phyloP scores from a whole-genome alignment of 768 basidiomycete species.

The Agaricus subrufescens region DNA sequence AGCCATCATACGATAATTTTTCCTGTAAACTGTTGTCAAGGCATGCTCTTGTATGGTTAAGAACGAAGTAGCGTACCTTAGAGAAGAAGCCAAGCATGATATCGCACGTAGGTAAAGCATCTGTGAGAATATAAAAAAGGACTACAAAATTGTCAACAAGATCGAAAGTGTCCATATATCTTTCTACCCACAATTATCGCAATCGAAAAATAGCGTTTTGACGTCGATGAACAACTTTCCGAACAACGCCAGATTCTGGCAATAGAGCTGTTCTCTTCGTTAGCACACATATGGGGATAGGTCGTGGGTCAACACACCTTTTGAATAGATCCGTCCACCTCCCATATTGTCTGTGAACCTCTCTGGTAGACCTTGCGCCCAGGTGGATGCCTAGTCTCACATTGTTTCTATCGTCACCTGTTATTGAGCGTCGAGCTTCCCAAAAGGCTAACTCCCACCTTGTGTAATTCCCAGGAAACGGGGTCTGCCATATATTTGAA shows the following conservation, averaged over 20 bases:
- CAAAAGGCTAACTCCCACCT: conserved; percentile 35
- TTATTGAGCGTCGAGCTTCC: background rate
- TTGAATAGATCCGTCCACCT: conserved; percentile 84
- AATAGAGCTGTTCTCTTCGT: conserved; percentile 66
- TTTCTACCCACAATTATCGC: conserved; percentile 67
- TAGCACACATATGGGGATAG: background rate
- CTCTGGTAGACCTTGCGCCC: conserved; percentile 88
- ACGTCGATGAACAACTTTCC: conserved; percentile 99
- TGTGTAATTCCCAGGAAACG: conserved; percentile 60
- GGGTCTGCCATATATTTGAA: conserved; percentile 95
- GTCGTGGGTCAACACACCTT: conserved; percentile 48
- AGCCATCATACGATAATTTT: conserved; percentile 93
- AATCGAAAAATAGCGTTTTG: conserved; percentile 92
- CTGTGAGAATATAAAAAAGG: conserved; percentile 89
- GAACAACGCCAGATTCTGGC: conserved; percentile 92
- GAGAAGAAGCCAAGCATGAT: conserved; percentile 76
- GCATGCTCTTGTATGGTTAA: background rate
- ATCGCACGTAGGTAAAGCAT: conserved; percentile 72
- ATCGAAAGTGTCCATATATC: background rate
- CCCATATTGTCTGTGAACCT: conserved; percentile 89
- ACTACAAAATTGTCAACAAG: conserved; percentile 38
- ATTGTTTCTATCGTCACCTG: conserved; percentile 50
- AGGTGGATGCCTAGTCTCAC: conserved; percentile 69
- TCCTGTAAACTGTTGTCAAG: conserved; percentile 46
- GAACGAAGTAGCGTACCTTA: conserved; percentile 33